Base-by-base conservation (phyloP, 345 rosid species). In the Sisymbrium irio region DNA sequence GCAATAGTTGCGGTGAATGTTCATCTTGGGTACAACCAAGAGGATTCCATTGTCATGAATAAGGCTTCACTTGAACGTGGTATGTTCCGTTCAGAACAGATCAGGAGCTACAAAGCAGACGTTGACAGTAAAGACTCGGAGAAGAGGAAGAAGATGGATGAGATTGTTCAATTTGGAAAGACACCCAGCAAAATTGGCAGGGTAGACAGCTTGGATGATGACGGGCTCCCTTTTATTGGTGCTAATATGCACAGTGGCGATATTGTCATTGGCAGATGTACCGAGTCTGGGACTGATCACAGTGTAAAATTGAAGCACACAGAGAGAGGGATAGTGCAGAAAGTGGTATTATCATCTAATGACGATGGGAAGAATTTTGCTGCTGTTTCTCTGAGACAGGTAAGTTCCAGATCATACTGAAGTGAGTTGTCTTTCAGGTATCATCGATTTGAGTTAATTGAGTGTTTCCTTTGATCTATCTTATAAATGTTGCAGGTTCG, bases 301-400 rank as follows among this genome's bases (percentile, higher is more conserved):
- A 87, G 99, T 57, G 56, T 89, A 46, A 95, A 92, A 66, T 81
- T 95, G 57, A 92, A 88, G 85, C 99, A 92, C 79, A 89, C 96
- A 1, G 99, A 95, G 82, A 79, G 83, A 77, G 97, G 97, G 37
- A 86, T 85, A 84, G 99, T 89, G 51, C 96, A 89, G 84, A 94
- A 92, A 77, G 97, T 94, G 14, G 83, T 91, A 9, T 77, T 92
- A 19, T 89, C 97, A 17, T 89, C 97, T 32, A 94, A 89, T 77
- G 97, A 92, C 39, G 99, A 94, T n/a, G 99, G 97, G 39, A 92
- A 88, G 70, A 92, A 88, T 65, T 94, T 76, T 81, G 97, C 92
- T 54, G 88, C 86, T 4, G 99, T 91, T 46, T 94, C 93, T 58
- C 78, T 89, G 65, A 82, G 97, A 79, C 99, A 89, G 90, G 99